Evolutionary conservation across 305 asterid species (phyloP), one percentile per base, ranked within the genome.

Genomic region (Withania somnifera): DNA sequence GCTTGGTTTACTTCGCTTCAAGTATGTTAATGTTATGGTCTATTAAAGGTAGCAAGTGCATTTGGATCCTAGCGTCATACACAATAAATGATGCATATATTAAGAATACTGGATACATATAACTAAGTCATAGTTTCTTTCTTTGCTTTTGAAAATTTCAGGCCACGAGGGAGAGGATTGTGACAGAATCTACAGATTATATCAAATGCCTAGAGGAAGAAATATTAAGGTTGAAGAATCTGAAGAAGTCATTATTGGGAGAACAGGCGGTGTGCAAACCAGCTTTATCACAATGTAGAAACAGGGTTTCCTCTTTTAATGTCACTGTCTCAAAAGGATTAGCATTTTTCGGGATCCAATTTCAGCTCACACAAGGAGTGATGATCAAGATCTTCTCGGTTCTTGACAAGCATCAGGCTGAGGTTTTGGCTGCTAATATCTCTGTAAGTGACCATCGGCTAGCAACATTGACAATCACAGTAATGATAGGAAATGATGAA

Each of bases 361-460:
- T 85, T 73, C 87, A 88, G 78, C 83, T 56, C 58, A 87, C 85
- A 78, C 84, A 50, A 30, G 91, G 93, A 34, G 77, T 86, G 20
- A 73, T 90, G 88, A 82, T 81, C n/a, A 82, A 79, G 34, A 84
- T 91, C 51, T 82, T 88, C 68, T 83, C 47, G 82, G 84, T 91
- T 71, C 87, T 94, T 22, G 89, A 89, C 51, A 89, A 86, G 87
- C 84, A 90, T 84, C 73, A 57, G 28, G 93, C 87, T 34, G 94
- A 92, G 82, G 87, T 92, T 77, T 79, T 94, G 88, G 93, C 89
- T 87, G 92, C 90, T 60, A 88, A 90, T 45, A 20, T 91, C 30
- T 52, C 66, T 1, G 93, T 91, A 28, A 81, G 87, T 68, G 92
- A 87, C 3, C 90, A 86, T 34, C 71, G 81, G 75, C 20, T 85